A percentile compares a stretch with the other conserved stretches of the same genome.
phyloP scores from a whole-genome alignment of 441 rosid species.

The Gossypium davidsonii region DNA sequence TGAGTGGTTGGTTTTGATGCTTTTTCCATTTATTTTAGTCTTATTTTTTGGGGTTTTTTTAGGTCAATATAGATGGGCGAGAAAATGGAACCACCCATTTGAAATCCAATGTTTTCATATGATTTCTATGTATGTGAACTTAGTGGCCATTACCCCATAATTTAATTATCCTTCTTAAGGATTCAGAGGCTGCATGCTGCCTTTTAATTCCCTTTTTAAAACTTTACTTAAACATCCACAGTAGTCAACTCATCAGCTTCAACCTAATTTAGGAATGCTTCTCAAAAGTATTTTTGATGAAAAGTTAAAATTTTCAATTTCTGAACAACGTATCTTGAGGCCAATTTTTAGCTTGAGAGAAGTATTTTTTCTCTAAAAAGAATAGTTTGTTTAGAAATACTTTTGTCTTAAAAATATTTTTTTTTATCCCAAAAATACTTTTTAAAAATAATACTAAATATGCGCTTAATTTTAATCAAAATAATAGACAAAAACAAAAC shows the following conservation, averaged over 20 bases:
- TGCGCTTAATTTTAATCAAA: no score
- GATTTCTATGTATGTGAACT: slow-evolving; percentile 8
- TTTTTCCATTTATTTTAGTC: not conserved
- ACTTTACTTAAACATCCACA: not conserved
- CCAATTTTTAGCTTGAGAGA: no score
- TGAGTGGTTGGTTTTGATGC: slow-evolving; percentile 32
- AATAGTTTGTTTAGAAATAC: no score
- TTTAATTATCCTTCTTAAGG: not conserved
- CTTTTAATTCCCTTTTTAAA: not conserved
- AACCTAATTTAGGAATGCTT: not conserved
- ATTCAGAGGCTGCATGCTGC: not conserved
- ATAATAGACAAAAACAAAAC: not conserved
- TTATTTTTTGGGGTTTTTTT: not conserved
- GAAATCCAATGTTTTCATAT: slow-evolving; percentile 8
- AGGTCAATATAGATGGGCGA: slow-evolving; percentile 51
- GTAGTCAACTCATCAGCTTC: slow-evolving; percentile 5
- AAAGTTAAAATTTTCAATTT: no score
- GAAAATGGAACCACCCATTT: slow-evolving; percentile 25
- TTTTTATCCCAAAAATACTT: no score
- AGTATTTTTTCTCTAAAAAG: no score
- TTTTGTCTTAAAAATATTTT: no score
- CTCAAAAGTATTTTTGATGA: no score
- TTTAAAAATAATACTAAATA: no score
- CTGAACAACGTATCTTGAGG: no score
- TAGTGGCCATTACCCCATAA: slow-evolving; percentile 32